Conservation (phyloP, 306 rosid species). For the Benincasa hispida region DNA sequence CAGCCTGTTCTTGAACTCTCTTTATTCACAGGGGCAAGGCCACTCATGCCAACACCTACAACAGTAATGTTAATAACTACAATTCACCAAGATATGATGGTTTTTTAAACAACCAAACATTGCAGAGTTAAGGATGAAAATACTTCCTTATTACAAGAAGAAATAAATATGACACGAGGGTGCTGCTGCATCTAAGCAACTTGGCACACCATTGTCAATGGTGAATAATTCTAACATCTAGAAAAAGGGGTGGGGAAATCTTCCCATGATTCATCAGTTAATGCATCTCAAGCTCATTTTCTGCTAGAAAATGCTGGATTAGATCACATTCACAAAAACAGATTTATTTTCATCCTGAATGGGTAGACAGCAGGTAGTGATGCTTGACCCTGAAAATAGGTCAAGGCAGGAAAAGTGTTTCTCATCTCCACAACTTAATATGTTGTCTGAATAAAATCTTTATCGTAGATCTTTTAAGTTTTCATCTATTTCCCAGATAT, state of each 20-base stretch:
- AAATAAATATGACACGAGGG: not conserved
- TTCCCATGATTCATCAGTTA: not conserved
- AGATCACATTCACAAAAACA: not conserved
- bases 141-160: not conserved
- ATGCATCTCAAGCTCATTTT: not conserved
- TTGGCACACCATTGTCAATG: not conserved
- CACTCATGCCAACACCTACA: slow-evolving; percentile 23
- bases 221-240: not conserved
- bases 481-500: not conserved
- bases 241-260: not conserved
- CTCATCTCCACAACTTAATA: not conserved
- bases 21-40: slow-evolving; percentile 12
- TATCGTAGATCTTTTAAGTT: not conserved
- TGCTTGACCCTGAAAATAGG: not conserved
- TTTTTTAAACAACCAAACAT: not conserved
- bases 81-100: not conserved
- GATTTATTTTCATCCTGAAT: not conserved
- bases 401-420: not conserved
- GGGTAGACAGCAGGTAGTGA: not conserved
- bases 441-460: not conserved
- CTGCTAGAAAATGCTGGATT: not conserved
- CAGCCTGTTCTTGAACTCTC: slow-evolving; percentile 20
- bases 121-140: not conserved
- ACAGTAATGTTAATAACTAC: not conserved
- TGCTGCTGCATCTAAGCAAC: not conserved